Base-by-base conservation (phyloP, 495 filamentous ascomycete species). In the Hypoxylon crocopeplum region DNA sequence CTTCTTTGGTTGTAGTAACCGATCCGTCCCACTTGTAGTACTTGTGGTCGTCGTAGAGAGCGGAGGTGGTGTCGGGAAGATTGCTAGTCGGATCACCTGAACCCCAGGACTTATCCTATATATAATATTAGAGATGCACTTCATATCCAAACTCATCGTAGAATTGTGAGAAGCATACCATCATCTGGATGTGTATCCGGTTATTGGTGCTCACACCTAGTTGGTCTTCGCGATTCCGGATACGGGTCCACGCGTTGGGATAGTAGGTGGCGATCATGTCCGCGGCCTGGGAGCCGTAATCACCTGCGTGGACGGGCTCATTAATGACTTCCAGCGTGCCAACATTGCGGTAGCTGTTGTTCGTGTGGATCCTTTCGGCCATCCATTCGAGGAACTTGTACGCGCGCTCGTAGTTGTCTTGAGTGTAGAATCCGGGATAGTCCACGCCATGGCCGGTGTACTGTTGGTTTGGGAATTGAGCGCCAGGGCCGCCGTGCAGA, bases 291-390 rank as follows among this genome's bases (percentile, higher is more conserved):
- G 68, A 62, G 13, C 77, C 65, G 13, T 66, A 66, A 15, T 67
- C 51, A 62, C 81, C 78, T 16, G 70, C 69, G 48, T 77, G 73
- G 2, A 78, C 56, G 2, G 86, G 86, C 72, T 87, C 84, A 69
- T 88, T 88, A 30, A 88, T 70, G 17, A 86, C 67, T 50, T 85
- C 76, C 8, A 87, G 54, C 72, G 82, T 84, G 21, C 86, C 84
- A 40, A 86, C 84, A 27, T 77, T 77, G 48, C 50, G 44, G 46
- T 66, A 63, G 27, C 13, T 61, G 33, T 61, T 40, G 58, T 80
- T 81, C 3, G 69, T 74, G 59, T 86, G 84, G 51, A 84, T 77
- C n/a, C 69, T 72, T 15, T 77, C 75, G 3, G 81, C 76, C 67
- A 88, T 79, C 81, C 80, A 85, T 49, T 81, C 76, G 20, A 86